These are phyloP conservation scores for Naganishia antarctica DNA, from an alignment of 768 basidiomycete genomes.

Conservation along the genomic window DNA sequence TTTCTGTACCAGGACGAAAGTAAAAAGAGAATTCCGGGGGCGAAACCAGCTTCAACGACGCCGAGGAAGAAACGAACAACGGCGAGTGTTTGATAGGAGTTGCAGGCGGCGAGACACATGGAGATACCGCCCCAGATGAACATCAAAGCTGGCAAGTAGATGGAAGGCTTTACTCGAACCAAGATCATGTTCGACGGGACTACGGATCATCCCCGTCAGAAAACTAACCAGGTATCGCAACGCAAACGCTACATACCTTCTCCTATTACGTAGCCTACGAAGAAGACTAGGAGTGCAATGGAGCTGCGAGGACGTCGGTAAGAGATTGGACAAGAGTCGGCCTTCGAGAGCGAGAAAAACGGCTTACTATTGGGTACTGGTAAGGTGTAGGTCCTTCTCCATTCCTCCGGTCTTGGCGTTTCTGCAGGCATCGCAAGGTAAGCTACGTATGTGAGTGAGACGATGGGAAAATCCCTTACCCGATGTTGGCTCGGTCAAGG, in stretches of 20 bases:
- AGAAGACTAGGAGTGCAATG: slow-evolving; percentile 41
- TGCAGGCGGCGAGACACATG: slow-evolving; percentile 42
- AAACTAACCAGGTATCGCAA: too few species aligned
- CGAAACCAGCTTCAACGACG: slow-evolving; percentile 39
- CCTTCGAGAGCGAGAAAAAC: background rate
- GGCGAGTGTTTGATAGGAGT: slow-evolving; percentile 39
- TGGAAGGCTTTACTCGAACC: slow-evolving; percentile 41
- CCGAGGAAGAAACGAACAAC: slow-evolving; percentile 39
- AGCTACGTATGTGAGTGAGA: background rate
- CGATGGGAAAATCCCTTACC: slow-evolving; percentile 26
- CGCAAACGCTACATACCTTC: too few species aligned
- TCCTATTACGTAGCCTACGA: too few species aligned
- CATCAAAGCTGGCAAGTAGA: slow-evolving; percentile 45
- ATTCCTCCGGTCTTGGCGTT: slow-evolving; percentile 49
- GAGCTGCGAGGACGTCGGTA: slow-evolving; percentile 28
- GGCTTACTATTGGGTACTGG: slow-evolving; percentile 40
- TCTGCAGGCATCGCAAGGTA: background rate
- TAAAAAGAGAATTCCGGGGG: slow-evolving; percentile 40
- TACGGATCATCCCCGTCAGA: slow-evolving; percentile 32
- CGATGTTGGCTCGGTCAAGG: slow-evolving; percentile 46
- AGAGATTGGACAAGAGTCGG: background rate
- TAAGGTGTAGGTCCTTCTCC: slow-evolving; percentile 40
- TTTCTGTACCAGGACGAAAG: slow-evolving; percentile 36
- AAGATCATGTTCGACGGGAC: slow-evolving; percentile 45
- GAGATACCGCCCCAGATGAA: slow-evolving; percentile 47